Percentiles rank a stretch among this genome's conserved stretches.
These are phyloP conservation scores for Zalerion maritima DNA, from an alignment of 495 filamentous ascomycete genomes.

Conservation along the genomic window DNA sequence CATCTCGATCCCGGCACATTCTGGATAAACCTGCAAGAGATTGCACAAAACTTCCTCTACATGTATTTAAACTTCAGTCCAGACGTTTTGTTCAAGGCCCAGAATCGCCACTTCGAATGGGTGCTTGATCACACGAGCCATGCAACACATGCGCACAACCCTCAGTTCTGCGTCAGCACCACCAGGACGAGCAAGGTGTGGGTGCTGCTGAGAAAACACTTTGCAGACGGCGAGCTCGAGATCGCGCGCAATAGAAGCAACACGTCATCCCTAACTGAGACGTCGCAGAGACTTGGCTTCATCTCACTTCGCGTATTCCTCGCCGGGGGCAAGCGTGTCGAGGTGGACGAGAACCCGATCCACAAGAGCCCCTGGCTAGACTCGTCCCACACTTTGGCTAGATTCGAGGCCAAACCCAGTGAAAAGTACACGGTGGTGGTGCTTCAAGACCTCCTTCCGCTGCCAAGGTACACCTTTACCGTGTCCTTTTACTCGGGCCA, in stretches of 20 bases:
- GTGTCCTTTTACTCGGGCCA: slow-evolving; percentile 60
- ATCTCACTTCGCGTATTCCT: slow-evolving; percentile 76
- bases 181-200: slow-evolving; percentile 49
- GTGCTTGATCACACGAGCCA: slow-evolving; percentile 44
- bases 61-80: slow-evolving; percentile 98
- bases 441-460: slow-evolving; percentile 60
- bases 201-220: slow-evolving; percentile 76
- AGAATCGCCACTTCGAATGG: slow-evolving; percentile 89
- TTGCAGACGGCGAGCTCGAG: slow-evolving; percentile 36
- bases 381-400: slow-evolving; percentile 79
- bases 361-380: slow-evolving; percentile 75
- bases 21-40: slow-evolving; percentile 78
- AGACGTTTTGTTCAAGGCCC: slow-evolving; percentile 57
- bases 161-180: slow-evolving; percentile 62
- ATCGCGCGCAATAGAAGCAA: slow-evolving; percentile 19
- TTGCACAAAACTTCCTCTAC: slow-evolving; percentile 83
- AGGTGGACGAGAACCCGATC: slow-evolving; percentile 49
- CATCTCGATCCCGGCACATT: slow-evolving; percentile 53
- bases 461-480: slow-evolving; percentile 61
- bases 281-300: slow-evolving; percentile 47
- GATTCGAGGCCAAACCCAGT: slow-evolving; percentile 45
- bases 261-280: slow-evolving; percentile 18
- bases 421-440: slow-evolving; percentile 63
- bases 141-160: slow-evolving; percentile 60
- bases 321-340: slow-evolving; percentile 56